phyloP scores from a whole-genome alignment of 1,284 basidiomycete species.

The Afroboletus lepidellus region DNA sequence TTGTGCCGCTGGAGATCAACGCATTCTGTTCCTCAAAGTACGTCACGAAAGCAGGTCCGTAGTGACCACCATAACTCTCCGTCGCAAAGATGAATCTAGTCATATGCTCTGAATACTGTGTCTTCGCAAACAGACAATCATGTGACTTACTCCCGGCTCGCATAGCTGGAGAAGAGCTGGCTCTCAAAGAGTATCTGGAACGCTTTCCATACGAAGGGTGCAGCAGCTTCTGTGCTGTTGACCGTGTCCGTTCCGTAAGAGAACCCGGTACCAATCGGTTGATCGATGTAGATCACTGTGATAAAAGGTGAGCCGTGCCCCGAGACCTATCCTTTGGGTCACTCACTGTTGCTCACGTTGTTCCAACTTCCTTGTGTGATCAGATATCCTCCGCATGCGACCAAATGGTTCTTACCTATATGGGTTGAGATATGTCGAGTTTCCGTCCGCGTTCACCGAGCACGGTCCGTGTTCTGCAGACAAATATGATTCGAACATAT shows the following conservation, averaged over 20 bases:
- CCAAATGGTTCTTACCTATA: conserved; percentile 23
- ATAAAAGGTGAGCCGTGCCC: not conserved
- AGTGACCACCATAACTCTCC: conserved; percentile 71
- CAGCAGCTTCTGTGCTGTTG: conserved; percentile 52
- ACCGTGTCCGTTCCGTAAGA: conserved; percentile 56
- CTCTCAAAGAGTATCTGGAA: conserved; percentile 71
- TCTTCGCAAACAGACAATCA: not conserved
- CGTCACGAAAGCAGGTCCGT: conserved; percentile 61
- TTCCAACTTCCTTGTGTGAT: conserved; percentile 56
- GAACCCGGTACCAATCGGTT: conserved; percentile 70
- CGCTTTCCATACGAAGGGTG: conserved; percentile 55
- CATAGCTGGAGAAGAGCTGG: conserved; percentile 54
- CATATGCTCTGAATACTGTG: not conserved
- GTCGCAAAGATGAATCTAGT: conserved; percentile 60
- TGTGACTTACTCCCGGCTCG: conserved; percentile 50
- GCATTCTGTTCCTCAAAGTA: conserved; percentile 68
- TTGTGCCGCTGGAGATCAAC: conserved; percentile 45
- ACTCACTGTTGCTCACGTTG: conserved; percentile 60
- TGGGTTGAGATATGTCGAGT: conserved; percentile 30
- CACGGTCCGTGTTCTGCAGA: conserved; percentile 32
- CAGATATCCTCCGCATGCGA: not conserved
- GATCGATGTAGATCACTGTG: conserved; percentile 73
- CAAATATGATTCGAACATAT: not conserved
- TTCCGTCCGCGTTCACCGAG: conserved; percentile 25
- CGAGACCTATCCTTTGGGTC: not conserved